Conservation (phyloP, 345 rosid species). For the Erysimum cheiranthoides region DNA sequence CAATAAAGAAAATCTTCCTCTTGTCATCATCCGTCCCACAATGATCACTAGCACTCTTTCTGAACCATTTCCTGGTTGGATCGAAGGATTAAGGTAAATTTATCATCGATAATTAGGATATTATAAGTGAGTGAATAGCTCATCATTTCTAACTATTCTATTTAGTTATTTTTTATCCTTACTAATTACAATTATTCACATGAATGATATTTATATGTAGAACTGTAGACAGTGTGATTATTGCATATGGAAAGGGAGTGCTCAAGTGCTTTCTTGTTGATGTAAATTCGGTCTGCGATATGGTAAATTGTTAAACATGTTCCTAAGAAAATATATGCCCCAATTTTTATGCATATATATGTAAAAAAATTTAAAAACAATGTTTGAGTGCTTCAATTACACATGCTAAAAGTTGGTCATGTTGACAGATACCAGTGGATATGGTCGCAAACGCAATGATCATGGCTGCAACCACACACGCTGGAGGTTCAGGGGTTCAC, state of each 20-base stretch:
- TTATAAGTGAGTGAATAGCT: neutral
- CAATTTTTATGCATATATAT: too few species aligned
- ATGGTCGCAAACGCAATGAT: constrained; percentile 48
- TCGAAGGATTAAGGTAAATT: constrained; percentile 74
- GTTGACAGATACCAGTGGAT: constrained; percentile 44
- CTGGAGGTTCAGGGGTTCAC: constrained; percentile 28
- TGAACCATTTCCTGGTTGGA: constrained; percentile 87
- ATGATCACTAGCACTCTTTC: constrained; percentile 67
- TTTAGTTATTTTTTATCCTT: neutral
- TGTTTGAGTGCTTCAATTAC: neutral
- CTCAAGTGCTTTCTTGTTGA: constrained; percentile 50
- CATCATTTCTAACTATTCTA: neutral
- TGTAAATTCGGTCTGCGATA: constrained; percentile 46
- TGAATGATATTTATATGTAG: constrained; percentile 38
- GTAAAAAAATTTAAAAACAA: neutral
- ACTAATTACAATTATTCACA: neutral
- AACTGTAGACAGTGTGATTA: constrained; percentile 60
- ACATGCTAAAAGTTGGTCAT: neutral
- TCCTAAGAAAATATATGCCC: neutral
- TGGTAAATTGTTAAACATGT: constrained; percentile 47
- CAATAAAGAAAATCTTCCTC: constrained; percentile 59
- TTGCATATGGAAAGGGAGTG: constrained; percentile 59
- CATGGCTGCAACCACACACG: constrained; percentile 25
- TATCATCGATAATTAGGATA: neutral
- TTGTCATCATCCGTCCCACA: constrained; percentile 67